phyloP scores from a whole-genome alignment of 2,329 filamentous ascomycete species.

The Aspergillus pseudotamarii region DNA sequence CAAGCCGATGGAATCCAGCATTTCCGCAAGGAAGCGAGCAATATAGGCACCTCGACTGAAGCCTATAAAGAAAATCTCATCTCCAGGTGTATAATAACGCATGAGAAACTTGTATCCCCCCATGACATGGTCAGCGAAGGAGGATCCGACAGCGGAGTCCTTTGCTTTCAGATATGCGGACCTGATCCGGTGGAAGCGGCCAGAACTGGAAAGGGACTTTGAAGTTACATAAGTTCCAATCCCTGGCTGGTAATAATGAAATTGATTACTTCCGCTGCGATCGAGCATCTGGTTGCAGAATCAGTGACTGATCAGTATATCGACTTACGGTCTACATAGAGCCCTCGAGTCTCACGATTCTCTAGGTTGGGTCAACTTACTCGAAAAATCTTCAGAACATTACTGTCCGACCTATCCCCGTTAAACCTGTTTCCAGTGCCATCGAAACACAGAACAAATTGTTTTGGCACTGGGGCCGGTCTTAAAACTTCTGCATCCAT shows the following conservation, averaged over 20 bases:
- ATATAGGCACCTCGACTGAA: slow-evolving; percentile 75
- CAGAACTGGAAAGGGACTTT: slow-evolving; percentile 33
- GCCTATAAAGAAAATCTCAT: slow-evolving; percentile 71
- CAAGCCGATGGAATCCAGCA: slow-evolving; percentile 81
- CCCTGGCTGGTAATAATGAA: slow-evolving; percentile 48
- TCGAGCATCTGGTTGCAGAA: slow-evolving; percentile 40
- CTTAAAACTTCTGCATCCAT: slow-evolving; percentile 15
- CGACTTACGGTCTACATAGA: background rate
- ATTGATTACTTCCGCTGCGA: slow-evolving; percentile 42
- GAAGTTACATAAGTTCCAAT: slow-evolving; percentile 49
- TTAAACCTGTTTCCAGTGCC: slow-evolving; percentile 49
- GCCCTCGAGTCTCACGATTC: slow-evolving; percentile 7
- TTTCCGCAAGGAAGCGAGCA: slow-evolving; percentile 76
- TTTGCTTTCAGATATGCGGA: slow-evolving; percentile 42
- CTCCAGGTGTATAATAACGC: slow-evolving; percentile 66
- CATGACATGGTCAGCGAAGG: slow-evolving; percentile 81
- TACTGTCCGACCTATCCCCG: slow-evolving; percentile 49
- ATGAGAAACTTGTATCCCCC: slow-evolving; percentile 80
- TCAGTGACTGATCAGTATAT: background rate
- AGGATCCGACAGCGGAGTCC: slow-evolving; percentile 77
- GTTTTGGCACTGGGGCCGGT: slow-evolving; percentile 30
- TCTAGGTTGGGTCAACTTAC: slow-evolving; percentile 28
- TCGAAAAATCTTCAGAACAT: slow-evolving; percentile 51
- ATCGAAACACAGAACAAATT: slow-evolving; percentile 48
- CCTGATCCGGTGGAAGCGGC: slow-evolving; percentile 57